Evolutionary conservation across 345 rosid genomes (phyloP).

Genomic region (Salix caprea): DNA sequence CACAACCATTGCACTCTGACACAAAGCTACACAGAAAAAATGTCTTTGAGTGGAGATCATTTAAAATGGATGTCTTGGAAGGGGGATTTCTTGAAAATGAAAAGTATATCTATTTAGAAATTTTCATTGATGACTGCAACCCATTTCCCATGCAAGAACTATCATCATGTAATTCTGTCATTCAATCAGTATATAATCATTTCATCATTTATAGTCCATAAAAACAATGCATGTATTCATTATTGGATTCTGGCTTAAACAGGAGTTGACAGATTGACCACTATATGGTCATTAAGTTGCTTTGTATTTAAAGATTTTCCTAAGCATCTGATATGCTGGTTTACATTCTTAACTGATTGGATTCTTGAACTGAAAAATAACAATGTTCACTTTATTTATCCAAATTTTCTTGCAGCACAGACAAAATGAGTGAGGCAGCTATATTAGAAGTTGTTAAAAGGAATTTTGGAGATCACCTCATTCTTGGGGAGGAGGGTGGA

Average conservation of each 20-base stretch:
- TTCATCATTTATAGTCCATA: neutral
- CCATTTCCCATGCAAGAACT: no score
- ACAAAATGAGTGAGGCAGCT: slow-evolving; percentile 84
- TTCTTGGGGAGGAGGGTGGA: slow-evolving; percentile 97
- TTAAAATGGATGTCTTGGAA: no score
- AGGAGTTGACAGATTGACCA: neutral
- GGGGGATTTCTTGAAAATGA: no score
- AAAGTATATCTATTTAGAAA: neutral
- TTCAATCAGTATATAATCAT: neutral
- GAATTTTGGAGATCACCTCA: slow-evolving; percentile 79
- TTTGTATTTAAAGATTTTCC: neutral
- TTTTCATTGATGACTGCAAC: neutral
- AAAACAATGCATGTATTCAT: neutral
- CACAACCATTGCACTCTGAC: neutral
- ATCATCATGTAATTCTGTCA: neutral
- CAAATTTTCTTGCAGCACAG: slow-evolving; percentile 60
- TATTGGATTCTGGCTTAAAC: neutral
- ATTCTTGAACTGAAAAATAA: slow-evolving; percentile 2
- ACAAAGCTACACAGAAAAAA: neutral
- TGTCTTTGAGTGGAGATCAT: no score
- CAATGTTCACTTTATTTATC: slow-evolving; percentile 9
- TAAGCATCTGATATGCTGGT: neutral
- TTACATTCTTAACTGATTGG: neutral
- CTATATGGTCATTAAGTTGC: neutral
- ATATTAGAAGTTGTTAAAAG: slow-evolving; percentile 71